Base-by-base conservation (phyloP, 2,329 filamentous ascomycete species). In the Talaromyces sp. region DNA sequence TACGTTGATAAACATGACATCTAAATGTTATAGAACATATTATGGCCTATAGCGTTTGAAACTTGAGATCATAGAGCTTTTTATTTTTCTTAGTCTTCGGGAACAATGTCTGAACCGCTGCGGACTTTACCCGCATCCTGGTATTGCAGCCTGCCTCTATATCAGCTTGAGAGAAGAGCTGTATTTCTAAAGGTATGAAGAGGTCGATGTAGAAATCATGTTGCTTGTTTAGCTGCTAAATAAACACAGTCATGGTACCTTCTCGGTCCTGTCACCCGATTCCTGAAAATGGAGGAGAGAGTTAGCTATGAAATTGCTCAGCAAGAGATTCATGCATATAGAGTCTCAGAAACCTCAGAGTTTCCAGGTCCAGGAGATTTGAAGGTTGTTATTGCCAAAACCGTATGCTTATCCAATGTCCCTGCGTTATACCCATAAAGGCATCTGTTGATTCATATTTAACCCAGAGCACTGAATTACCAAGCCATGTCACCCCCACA, bases 251-350 rank as follows among this genome's bases (percentile, higher is more conserved):
- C 80, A 39, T 84, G 81, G 81, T 82, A 83, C 69, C 72, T 83
- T 28, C 73, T 83, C 1, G 82, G 81, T 1, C 81, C 82, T 0
- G 74, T 83, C n/a, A 82, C 80, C 15, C 72, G 78, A 55, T 84
- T 84, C 64, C 70, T 76, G 55, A 66, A 68, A 3, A 68, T 76
- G 13, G 73, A 73, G 0, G 73, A 78, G 58, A 72, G 73, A 36
- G 74, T 83, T 28, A 69, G 73, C 6, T 84, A 83, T 67, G 82
- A 84, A 62, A 75, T 84, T 60, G 81, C 81, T 1, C 80, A 82
- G 65, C 72, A 80, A 22, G 70, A 73, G 0, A 65, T 83, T 28
- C 70, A 71, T 27, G 80, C 69, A 22, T 66, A 75, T 39, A 73
- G 77, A 52, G 72, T 72, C 22, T 73, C 70, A 10, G 71, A 71